phyloP scores from a whole-genome alignment of 495 filamentous ascomycete species.

The Oidiodendron maius region DNA sequence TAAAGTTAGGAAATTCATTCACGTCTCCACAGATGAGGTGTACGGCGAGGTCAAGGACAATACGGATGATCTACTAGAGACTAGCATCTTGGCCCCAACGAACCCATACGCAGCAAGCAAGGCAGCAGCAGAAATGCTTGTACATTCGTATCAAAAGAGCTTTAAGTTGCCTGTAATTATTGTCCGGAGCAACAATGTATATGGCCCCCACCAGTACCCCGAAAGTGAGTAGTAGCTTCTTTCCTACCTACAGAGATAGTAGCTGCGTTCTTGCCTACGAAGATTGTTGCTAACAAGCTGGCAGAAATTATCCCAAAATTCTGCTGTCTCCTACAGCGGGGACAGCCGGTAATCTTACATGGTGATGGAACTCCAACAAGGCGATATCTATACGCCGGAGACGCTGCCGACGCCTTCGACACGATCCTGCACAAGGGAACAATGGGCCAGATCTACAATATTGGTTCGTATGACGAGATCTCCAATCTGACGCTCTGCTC shows the following conservation, averaged over 20 bases:
- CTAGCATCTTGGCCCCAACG: slow-evolving; percentile 57
- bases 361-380: slow-evolving; percentile 62
- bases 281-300: slow-evolving; percentile 15
- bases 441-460: slow-evolving; percentile 67
- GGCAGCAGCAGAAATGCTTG: slow-evolving; percentile 74
- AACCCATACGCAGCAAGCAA: slow-evolving; percentile 77
- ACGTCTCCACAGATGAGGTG: slow-evolving; percentile 72
- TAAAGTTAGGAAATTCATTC: slow-evolving; percentile 60
- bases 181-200: slow-evolving; percentile 72
- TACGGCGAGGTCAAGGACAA: slow-evolving; percentile 66
- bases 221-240: slow-evolving; percentile 50
- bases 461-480: slow-evolving; percentile 62
- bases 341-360: slow-evolving; percentile 56
- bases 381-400: slow-evolving; percentile 64
- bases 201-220: slow-evolving; percentile 72
- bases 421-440: slow-evolving; percentile 66
- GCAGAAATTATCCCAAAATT: slow-evolving; percentile 76
- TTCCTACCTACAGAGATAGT: too few relatives aligned
- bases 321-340: slow-evolving; percentile 50
- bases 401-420: slow-evolving; percentile 73
- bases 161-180: slow-evolving; percentile 68
- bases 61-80: slow-evolving; percentile 55
- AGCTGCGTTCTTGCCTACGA: not conserved
- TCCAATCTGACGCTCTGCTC: slow-evolving; percentile 55
- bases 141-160: slow-evolving; percentile 67